Percentiles rank a stretch among this genome's conserved stretches.
Conservation (phyloP, 257 asterid species). For the Eucommia ulmoides region DNA sequence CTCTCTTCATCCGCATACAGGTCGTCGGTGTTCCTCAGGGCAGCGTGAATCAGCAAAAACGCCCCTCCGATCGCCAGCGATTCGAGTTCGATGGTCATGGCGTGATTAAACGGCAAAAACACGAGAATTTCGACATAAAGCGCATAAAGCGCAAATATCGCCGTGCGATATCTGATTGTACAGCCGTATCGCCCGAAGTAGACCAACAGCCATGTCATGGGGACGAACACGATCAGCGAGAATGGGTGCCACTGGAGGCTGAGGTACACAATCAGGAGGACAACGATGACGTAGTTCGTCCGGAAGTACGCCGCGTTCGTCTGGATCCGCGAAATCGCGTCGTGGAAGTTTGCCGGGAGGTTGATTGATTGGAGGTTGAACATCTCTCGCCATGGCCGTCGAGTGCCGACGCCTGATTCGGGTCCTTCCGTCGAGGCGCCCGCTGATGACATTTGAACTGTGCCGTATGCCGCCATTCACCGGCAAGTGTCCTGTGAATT, state of each 20-base stretch:
- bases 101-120: background rate
- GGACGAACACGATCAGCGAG: background rate
- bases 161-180: background rate
- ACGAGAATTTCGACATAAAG: background rate
- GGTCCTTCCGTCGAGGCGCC: background rate
- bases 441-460: background rate
- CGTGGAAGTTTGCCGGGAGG: background rate
- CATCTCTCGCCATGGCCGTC: background rate
- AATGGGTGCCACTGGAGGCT: background rate
- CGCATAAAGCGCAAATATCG: background rate
- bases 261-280: background rate
- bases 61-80: background rate
- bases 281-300: background rate
- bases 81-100: background rate
- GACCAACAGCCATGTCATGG: background rate
- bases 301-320: background rate
- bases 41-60: background rate
- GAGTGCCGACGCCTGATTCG: background rate
- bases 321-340: background rate
- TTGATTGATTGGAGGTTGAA: background rate
- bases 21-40: background rate
- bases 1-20: background rate
- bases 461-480: background rate
- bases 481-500: background rate
- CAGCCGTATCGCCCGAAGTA: background rate